Conservation (phyloP, 345 rosid genomes). For the Bruguiera parviflora region DNA sequence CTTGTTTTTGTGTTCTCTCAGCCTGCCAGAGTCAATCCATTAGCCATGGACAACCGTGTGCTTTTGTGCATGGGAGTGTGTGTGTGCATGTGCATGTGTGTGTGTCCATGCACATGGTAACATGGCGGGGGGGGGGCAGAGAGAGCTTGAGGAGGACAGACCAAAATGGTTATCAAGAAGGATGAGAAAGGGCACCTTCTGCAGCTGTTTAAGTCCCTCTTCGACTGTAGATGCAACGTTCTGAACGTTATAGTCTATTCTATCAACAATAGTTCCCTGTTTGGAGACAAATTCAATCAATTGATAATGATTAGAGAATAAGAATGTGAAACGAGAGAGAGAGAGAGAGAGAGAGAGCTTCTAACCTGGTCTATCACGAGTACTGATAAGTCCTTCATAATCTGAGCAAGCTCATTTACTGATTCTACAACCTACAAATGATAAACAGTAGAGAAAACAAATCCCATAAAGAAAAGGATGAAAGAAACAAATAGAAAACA, state of each 20-base stretch:
- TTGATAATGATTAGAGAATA: not conserved
- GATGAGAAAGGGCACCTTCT: constrained; percentile 52
- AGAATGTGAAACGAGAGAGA: not conserved
- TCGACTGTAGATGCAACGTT: constrained; percentile 83
- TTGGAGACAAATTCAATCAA: constrained; percentile 15
- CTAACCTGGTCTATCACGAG: constrained; percentile 97
- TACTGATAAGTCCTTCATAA: constrained; percentile 94
- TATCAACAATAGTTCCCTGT: constrained; percentile 94
- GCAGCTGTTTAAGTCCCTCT: constrained; percentile 89
- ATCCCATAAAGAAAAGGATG: no score
- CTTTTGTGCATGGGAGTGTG: not conserved
- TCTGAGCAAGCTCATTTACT: constrained; percentile 94
- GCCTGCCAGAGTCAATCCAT: constrained; percentile 50
- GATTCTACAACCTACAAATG: constrained; percentile 79
- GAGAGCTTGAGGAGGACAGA: not conserved
- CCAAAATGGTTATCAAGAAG: not conserved
- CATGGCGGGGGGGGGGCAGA: not conserved
- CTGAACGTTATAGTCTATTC: constrained; percentile 92
- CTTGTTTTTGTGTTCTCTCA: constrained; percentile 81
- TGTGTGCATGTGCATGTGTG: not conserved
- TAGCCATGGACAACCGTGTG: not conserved
- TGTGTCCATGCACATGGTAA: no score
- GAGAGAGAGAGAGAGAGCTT: constrained; percentile 2
- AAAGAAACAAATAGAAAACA: not conserved
- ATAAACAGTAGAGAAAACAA: not conserved